phyloP scores from a whole-genome alignment of 805 yeast genomes.

The Metschnikowia henanensis region DNA sequence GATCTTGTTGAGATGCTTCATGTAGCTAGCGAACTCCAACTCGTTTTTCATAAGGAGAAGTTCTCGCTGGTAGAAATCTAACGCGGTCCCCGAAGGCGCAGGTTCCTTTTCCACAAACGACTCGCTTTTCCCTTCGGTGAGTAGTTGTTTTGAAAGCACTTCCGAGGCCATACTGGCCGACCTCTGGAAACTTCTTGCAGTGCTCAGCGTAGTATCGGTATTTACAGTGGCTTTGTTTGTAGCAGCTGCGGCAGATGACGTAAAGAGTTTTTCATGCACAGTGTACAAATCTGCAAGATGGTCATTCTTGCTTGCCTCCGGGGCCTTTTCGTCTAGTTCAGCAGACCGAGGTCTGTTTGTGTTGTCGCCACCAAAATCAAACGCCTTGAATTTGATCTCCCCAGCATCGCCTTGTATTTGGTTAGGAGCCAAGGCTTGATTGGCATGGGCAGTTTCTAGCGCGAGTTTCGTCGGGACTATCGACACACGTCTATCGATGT shows the following conservation, averaged over 20 bases:
- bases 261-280: constrained; percentile 34
- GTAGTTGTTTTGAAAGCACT: constrained; percentile 12
- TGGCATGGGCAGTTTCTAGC: constrained; percentile 1
- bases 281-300: constrained; percentile 27
- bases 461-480: constrained; percentile 27
- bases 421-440: background rate
- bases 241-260: constrained; percentile 6
- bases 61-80: constrained; percentile 58
- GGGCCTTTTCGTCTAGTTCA: background rate
- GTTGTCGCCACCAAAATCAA: constrained; percentile 13
- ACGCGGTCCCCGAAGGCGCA: constrained; percentile 19
- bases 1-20: constrained; percentile 40
- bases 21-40: constrained; percentile 55
- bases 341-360: background rate
- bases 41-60: constrained; percentile 57
- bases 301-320: constrained; percentile 3
- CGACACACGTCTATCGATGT: constrained; percentile 27
- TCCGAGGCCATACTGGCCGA: constrained; percentile 15
- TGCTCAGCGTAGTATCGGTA: constrained; percentile 3
- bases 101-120: background rate
- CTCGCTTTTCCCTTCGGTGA: constrained; percentile 6
- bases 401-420: background rate
- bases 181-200: constrained; percentile 10
- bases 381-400: constrained; percentile 11
- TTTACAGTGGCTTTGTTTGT: constrained; percentile 2